Conservation (phyloP, 306 rosid species). For the Cucurbita pepo region DNA sequence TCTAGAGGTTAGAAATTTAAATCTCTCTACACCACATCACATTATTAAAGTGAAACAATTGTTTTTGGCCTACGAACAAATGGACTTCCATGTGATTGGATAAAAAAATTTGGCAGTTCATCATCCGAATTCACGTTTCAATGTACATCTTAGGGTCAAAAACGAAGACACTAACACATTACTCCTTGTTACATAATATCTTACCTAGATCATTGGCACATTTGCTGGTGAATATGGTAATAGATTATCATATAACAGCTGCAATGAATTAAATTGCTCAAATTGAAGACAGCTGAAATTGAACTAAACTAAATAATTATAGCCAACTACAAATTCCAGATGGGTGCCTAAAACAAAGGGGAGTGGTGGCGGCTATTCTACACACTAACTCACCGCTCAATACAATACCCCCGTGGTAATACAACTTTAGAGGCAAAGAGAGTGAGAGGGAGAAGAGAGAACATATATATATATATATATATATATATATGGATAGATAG, state of each 20-base stretch:
- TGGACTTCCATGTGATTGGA: background rate
- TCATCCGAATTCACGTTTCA: background rate
- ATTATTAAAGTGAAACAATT: no score
- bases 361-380: conserved; percentile 56
- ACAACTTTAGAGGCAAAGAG: background rate
- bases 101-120: background rate
- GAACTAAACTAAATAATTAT: background rate
- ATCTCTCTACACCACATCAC: no score
- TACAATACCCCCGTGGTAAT: conserved; percentile 41
- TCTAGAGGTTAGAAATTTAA: no score
- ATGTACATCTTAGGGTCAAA: background rate
- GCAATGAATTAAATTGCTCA: background rate
- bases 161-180: background rate
- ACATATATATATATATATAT: conserved; percentile 2
- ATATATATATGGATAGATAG: background rate
- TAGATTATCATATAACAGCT: background rate
- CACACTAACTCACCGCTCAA: conserved; percentile 50
- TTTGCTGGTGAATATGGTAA: background rate
- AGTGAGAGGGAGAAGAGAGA: background rate
- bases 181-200: background rate
- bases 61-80: background rate
- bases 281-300: background rate
- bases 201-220: background rate
- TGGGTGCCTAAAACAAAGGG: conserved; percentile 16
- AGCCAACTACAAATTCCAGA: conserved; percentile 1